A percentile compares a stretch with the other conserved stretches of the same genome.
phyloP scores from a whole-genome alignment of 768 basidiomycete species.

The Lentinus brumalis region DNA sequence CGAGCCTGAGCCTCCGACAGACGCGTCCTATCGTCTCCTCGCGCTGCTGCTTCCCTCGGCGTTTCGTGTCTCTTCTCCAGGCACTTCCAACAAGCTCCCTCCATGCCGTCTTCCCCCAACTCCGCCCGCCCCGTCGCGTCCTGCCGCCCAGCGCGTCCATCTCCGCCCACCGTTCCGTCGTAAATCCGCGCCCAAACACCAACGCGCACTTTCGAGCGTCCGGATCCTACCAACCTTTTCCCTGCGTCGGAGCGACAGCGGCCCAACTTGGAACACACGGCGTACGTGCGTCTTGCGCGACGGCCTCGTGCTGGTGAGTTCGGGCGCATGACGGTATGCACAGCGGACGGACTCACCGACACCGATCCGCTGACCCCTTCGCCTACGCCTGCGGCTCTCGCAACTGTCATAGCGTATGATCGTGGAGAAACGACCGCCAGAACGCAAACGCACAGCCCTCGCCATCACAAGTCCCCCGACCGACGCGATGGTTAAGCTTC shows the following conservation, averaged over 20 bases:
- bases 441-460: background rate
- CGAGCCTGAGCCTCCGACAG: conserved; percentile 6
- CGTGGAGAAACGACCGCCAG: background rate
- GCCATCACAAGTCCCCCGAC: background rate
- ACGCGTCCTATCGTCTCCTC: background rate
- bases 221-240: too few species aligned
- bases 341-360: too few species aligned
- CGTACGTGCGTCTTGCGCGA: too few species aligned
- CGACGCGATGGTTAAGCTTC: background rate
- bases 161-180: background rate
- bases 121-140: background rate
- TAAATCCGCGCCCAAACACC: background rate
- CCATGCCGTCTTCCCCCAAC: background rate
- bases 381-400: background rate
- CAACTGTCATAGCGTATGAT: background rate
- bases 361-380: too few species aligned
- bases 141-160: background rate
- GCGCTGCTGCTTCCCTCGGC: background rate
- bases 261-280: too few species aligned
- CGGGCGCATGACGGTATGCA: too few species aligned
- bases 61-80: background rate
- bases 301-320: too few species aligned
- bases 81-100: background rate
- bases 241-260: too few species aligned
- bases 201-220: too few species aligned